Base-by-base conservation (phyloP, 164 flowering plant genomes). In the Magnolia officinalis region DNA sequence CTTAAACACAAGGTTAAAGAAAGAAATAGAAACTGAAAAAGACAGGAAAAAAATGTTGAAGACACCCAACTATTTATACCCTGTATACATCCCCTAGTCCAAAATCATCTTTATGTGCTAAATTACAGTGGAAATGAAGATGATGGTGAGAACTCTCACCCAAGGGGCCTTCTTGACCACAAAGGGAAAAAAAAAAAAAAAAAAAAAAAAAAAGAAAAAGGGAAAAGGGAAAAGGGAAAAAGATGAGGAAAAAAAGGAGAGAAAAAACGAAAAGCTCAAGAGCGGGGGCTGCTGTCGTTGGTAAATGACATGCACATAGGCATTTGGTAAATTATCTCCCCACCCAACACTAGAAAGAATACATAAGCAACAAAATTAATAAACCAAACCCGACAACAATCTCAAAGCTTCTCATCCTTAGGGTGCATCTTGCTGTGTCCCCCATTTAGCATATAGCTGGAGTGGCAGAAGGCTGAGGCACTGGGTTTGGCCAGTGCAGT, bases 81-180 rank as follows among this genome's bases (percentile, higher is more conserved):
- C 81, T 77, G 84, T 88, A 81, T 85, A 85, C 88, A 86, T 78
- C 75, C 77, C 84, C 83, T 79, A 77, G 72, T 78, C 78, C 86
- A 85, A 84, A 88, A 88, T 82, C 84, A 81, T 78, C 82, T 82
- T 55, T 83, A 84, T 85, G 85, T 77, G 76, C 83, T 86, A 88
- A 73, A 86, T 87, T 88, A 86, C 88, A 88, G 8, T 73, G 80
- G 77, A 77, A 83, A 73, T 75, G 77, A 76, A 52, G 59, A 68
- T 77, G 64, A 26, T 24, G 74, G 80, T 72, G 80, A 76, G 37
- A 67, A 72, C 80, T 80, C 83, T 74, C 78, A 19, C 71, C 58
- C 23, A 72, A 80, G 78, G 74, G 58, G 73, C 58, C 77, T 75
- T 71, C 82, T 72, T 37, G 45, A 37, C 45, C 45, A 37, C 45